Base-by-base conservation (phyloP, 2,329 filamentous ascomycete genomes). In the Uncinocarpus reesii region DNA sequence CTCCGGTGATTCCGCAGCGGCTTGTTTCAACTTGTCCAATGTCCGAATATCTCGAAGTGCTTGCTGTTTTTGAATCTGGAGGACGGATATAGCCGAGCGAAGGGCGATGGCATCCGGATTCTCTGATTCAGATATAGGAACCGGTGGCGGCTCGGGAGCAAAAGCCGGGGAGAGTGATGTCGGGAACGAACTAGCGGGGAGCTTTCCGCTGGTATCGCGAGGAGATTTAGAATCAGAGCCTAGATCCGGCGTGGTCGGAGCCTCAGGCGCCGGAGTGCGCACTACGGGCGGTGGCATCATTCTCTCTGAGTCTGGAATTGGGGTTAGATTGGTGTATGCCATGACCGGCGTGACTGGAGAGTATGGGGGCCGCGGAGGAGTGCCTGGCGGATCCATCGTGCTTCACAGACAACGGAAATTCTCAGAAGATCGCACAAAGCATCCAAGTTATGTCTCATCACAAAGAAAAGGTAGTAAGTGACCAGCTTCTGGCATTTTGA, bases 91-190 rank as follows among this genome's bases (percentile, higher is more conserved):
- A 38, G 89, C 86, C 21, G 84, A 86, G 55, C 83, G 81, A 51
- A 95, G 75, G 4, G 90, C 90, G 52, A 95, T 83, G 20, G 84
- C 87, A 70, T 96, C 90, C 6, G 86, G 81, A 60, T 94, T 94
- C 48, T 70, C 66, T 46, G 68, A 69, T 49, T 72, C 67, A 24
- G 67, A 70, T 47, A 73, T 65, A 7, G 70, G 69, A 2, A 70
- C 60, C 2, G 69, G 60, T n/a, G 64, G 53, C 1, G 69, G 67
- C 47, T 66, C 61, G 1, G 62, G 59, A 11, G 58, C 60, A 38
- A 67, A 62, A 37, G 38, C 43, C 8, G 43, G 32, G 15, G 47
- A 28, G 8, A 41, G 28, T 18, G n/a, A 36, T 28, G 35, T 23
- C 11, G 31, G 26, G 7, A 36, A n/a, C 5, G 16, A 7, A 24